These are phyloP conservation scores for Avena eriantha DNA, from an alignment of 176 grass and related monocot species.

Conservation along the genomic window DNA sequence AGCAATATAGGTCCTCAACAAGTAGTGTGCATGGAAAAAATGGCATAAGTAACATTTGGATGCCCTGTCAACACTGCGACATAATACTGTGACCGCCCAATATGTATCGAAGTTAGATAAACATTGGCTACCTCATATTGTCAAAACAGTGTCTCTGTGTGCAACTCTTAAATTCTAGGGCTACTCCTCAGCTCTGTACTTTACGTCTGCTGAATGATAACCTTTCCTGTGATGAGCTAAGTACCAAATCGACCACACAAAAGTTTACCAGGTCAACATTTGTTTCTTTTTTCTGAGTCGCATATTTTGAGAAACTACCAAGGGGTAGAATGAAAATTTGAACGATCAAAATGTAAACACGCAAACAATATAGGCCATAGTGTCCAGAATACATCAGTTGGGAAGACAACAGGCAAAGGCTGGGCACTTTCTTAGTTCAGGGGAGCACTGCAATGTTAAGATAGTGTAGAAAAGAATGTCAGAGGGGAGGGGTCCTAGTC, in stretches of 20 bases:
- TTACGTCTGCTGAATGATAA: neutral
- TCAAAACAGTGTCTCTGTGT: neutral
- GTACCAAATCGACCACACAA: neutral
- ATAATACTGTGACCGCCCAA: neutral
- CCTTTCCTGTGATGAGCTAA: neutral
- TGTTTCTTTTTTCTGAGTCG: neutral
- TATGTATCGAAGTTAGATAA: neutral
- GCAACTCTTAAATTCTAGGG: neutral
- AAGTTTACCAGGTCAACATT: neutral
- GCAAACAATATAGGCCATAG: neutral
- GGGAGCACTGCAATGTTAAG: constrained; percentile 15
- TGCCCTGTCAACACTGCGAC: neutral
- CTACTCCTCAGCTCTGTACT: neutral
- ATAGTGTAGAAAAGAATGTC: neutral
- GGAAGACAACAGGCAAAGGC: neutral
- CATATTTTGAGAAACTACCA: neutral
- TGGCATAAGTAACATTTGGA: neutral
- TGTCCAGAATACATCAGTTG: neutral
- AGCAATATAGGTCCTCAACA: neutral
- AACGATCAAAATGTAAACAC: constrained; percentile 11
- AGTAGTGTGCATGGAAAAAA: neutral
- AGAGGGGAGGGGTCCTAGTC: neutral
- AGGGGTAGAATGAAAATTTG: constrained; percentile 12
- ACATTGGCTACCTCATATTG: neutral
- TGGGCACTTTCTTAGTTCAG: neutral